Evolutionary conservation across 345 rosid genomes (phyloP).

Genomic region (Hypericum perforatum): DNA sequence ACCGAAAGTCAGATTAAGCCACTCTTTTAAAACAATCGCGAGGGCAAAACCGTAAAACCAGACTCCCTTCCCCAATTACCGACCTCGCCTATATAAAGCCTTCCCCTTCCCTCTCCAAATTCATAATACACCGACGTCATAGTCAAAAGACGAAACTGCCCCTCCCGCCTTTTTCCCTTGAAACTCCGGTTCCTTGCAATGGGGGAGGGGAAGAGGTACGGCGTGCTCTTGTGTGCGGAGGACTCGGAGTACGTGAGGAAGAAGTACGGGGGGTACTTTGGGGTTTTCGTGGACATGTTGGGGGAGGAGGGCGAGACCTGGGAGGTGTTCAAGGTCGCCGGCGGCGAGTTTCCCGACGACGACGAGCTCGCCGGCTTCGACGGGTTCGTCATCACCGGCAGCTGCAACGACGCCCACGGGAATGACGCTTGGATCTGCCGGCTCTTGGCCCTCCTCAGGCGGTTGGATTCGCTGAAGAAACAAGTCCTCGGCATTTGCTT

Average conservation of each 20-base stretch:
- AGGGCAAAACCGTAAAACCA: no score
- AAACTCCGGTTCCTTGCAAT: no score
- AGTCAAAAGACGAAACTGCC: no score
- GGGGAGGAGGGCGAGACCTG: conserved; percentile 55
- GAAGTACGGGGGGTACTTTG: conserved; percentile 47
- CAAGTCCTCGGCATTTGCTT: conserved; percentile 63
- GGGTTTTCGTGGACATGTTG: conserved; percentile 42
- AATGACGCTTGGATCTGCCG: conserved; percentile 51
- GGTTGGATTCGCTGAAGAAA: conserved; percentile 37
- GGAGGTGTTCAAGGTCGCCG: conserved; percentile 35
- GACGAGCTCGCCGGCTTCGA: conserved; percentile 33
- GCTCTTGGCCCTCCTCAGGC: conserved; percentile 33
- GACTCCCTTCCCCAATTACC: no score
- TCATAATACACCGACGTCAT: no score
- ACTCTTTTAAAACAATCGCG: no score
- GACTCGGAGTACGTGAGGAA: conserved; percentile 55
- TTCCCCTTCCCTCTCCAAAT: no score
- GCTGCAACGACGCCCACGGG: conserved; percentile 57
- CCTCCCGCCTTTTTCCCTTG: no score
- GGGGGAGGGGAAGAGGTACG: conserved; percentile 33
- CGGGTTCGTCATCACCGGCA: conserved; percentile 61
- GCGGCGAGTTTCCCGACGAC: conserved; percentile 48
- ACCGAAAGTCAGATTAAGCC: no score
- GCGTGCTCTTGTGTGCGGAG: conserved; percentile 51
- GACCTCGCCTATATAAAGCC: no score